These are phyloP conservation scores for Ophiocytium majus DNA, from an alignment of 352 stramenopile species.

Conservation along the genomic window DNA sequence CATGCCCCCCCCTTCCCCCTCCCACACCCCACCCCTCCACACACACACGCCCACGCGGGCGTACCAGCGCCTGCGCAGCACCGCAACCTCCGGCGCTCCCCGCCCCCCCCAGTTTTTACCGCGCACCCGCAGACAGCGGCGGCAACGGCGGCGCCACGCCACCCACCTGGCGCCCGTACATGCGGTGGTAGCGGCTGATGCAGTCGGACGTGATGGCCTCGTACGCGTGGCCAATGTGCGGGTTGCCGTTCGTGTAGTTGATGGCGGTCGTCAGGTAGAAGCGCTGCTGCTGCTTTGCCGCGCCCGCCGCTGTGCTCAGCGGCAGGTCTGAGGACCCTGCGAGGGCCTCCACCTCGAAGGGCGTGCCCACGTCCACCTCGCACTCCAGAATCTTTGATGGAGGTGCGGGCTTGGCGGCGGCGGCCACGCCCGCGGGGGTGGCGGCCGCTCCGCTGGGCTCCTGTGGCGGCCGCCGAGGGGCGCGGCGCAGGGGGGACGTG, in stretches of 20 bases:
- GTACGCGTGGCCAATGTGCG: conserved; percentile 99
- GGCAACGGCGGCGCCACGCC: too few relatives aligned
- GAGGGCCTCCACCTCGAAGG: conserved; percentile 34
- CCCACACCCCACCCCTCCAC: too few relatives aligned
- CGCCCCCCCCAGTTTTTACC: too few relatives aligned
- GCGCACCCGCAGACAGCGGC: too few relatives aligned
- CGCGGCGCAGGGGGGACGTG: too few relatives aligned
- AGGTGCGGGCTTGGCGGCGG: background rate
- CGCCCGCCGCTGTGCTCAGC: background rate
- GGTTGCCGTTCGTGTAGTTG: conserved; percentile 95
- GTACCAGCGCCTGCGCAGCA: too few relatives aligned
- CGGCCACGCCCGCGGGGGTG: too few relatives aligned
- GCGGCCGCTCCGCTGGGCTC: too few relatives aligned
- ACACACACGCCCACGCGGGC: too few relatives aligned
- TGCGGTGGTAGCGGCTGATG: conserved; percentile 89
- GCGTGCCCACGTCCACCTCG: conserved; percentile 53
- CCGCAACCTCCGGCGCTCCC: too few relatives aligned
- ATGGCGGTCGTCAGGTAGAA: conserved; percentile 99
- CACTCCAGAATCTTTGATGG: background rate
- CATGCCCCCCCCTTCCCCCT: too few relatives aligned
- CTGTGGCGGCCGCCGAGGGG: too few relatives aligned
- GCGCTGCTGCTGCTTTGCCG: conserved; percentile 30
- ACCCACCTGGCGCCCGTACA: conserved; percentile 64
- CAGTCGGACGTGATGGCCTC: conserved; percentile 91
- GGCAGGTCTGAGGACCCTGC: conserved; percentile 38